phyloP scores from a whole-genome alignment of 345 rosid species.

The Raphanus raphanistrum region DNA sequence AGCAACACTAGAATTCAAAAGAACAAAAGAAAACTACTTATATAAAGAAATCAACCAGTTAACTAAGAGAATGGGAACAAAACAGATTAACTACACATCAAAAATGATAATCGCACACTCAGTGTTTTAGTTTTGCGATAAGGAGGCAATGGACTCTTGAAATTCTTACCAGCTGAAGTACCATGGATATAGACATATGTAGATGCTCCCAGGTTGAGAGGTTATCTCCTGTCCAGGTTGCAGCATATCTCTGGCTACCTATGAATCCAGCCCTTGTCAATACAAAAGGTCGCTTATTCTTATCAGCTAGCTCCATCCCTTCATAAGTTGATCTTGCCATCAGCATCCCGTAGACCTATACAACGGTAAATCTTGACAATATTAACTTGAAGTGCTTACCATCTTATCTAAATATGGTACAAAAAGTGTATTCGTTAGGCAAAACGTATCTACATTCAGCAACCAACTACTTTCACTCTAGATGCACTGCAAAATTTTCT shows the following conservation, averaged over 20 bases:
- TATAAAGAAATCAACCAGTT: neutral
- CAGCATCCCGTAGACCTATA: constrained; percentile 83
- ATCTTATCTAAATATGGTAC: neutral
- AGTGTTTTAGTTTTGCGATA: neutral
- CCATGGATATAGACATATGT: constrained; percentile 88
- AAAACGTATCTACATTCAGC: neutral
- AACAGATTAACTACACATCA: neutral
- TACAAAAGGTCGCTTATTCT: constrained; percentile 83
- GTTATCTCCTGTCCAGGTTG: constrained; percentile 97
- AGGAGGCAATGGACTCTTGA: neutral
- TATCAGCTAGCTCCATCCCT: constrained; percentile 74
- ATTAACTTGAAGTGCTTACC: constrained; percentile 3
- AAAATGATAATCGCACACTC: neutral
- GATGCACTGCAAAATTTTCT: neutral
- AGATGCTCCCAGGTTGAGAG: constrained; percentile 92
- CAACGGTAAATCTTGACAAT: neutral
- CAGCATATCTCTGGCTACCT: constrained; percentile 88
- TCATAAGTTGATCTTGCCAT: constrained; percentile 93
- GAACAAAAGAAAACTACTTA: constrained; percentile 1
- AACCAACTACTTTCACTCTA: neutral
- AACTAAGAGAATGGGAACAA: neutral
- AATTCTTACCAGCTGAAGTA: constrained; percentile 87
- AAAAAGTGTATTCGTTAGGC: neutral
- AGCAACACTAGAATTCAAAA: neutral
- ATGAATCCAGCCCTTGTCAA: constrained; percentile 94